Evolutionary conservation across 495 filamentous ascomycete genomes (phyloP), one percentile per base, ranked within the genome.

Genomic region (Trichoderma parareesei): DNA sequence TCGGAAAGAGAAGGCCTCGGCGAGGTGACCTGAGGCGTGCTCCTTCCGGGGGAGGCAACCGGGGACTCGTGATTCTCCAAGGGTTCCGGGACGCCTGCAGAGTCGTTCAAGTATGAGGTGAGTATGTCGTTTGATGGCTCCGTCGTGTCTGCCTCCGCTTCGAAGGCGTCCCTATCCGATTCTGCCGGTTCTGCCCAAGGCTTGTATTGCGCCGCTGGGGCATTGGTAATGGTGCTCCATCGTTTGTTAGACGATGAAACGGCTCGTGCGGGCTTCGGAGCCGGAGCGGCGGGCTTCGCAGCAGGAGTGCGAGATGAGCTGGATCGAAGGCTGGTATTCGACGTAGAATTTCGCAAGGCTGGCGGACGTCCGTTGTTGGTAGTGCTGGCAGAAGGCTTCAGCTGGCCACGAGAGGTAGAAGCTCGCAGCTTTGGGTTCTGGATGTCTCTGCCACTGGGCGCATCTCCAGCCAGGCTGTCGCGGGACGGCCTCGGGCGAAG

Each of bases 391-490:
- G 69, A 57, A 35, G 68, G 40, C 49, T 43, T 67, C 18, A 82
- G 64, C 59, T 74, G 78, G 64, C 80, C 78, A 63, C 71, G 74
- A 9, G 79, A 82, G 43, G 76, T 64, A 5, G 76, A 49, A 2
- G 78, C 38, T 38, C 79, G 76, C 8, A 82, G 66, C 49, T 75
- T 76, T 11, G 78, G 75, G 65, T 75, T 76, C 64, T 73, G 76
- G 38, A 72, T 16, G 38, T 68, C 69, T 8, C 66, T 62, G 35
- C 16, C 18, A n/a, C 40, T 18, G 20, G 43, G 2, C n/a, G 20
- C 27, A 8, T 37, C 53, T 16, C 55, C 62, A 2, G 61, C 38
- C 20, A 77, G 64, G 66, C 68, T 67, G 48, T 77, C 73, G 27
- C 68, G 65, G 11, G 75, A 74, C 13, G 71, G 65, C 2, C 70